phyloP scores from a whole-genome alignment of 2,329 filamentous ascomycete genomes.

The Pseudogymnoascus sp. region DNA sequence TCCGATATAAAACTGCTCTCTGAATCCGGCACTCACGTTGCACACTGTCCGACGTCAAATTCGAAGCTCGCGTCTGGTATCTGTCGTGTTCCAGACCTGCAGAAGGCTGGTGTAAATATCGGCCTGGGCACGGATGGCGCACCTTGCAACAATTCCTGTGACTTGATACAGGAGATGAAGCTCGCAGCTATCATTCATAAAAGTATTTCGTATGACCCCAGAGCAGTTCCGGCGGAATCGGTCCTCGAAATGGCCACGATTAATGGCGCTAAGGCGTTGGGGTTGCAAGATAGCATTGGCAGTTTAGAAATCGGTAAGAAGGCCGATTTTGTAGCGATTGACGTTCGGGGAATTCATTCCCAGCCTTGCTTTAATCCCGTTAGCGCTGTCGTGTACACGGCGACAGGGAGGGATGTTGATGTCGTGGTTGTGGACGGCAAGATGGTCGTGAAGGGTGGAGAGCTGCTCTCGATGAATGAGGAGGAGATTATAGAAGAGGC shows the following conservation, averaged over 20 bases:
- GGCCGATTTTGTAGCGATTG: conserved; percentile 33
- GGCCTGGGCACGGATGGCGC: conserved; percentile 42
- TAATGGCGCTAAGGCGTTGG: conserved; percentile 38
- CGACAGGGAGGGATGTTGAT: conserved; percentile 36
- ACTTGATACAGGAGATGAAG: conserved; percentile 43
- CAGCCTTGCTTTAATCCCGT: conserved; percentile 20
- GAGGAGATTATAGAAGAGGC: conserved; percentile 32
- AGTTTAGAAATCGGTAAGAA: conserved; percentile 36
- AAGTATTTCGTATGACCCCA: conserved; percentile 33
- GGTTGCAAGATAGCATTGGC: conserved; percentile 32
- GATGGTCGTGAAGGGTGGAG: conserved; percentile 29
- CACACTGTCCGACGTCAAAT: conserved; percentile 43
- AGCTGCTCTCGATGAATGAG: conserved; percentile 33
- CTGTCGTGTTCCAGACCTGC: conserved; percentile 37
- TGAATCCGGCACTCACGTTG: conserved; percentile 35
- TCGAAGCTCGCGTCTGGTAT: conserved; percentile 43
- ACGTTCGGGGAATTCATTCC: conserved; percentile 23
- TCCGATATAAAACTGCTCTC: conserved; percentile 33
- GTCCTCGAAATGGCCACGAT: conserved; percentile 43
- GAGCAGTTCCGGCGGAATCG: conserved; percentile 33
- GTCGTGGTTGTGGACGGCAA: conserved; percentile 36
- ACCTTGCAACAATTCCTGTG: conserved; percentile 42
- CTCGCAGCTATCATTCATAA: conserved; percentile 41
- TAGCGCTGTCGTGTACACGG: conserved; percentile 37
- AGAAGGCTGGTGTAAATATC: conserved; percentile 36